A percentile compares a stretch with the other conserved stretches of the same genome.
phyloP scores from a whole-genome alignment of 1,139 yeast species.

The Suhomyces bribrorum region DNA sequence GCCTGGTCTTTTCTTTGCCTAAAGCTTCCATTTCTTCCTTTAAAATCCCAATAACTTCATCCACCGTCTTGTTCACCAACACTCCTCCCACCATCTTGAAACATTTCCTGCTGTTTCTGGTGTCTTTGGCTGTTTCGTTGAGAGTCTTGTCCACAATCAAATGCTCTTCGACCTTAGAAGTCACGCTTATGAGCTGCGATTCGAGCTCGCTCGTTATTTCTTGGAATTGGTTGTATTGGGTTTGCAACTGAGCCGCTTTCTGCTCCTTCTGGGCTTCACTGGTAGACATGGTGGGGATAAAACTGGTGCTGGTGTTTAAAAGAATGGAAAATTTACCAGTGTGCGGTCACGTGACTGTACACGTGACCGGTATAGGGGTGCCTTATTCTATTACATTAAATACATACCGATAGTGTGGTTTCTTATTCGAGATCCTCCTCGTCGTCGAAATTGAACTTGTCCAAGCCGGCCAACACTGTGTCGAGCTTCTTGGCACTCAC shows the following conservation, averaged over 20 bases:
- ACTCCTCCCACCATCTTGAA: constrained; percentile 96
- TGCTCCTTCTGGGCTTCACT: constrained; percentile 31
- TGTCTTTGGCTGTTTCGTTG: constrained; percentile 52
- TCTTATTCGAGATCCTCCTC: constrained; percentile 22
- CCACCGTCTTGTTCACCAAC: constrained; percentile 77
- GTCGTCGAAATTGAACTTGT: constrained; percentile 36
- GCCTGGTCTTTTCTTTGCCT: constrained; percentile 39
- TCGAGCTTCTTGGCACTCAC: constrained; percentile 38
- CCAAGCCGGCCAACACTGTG: constrained; percentile 32
- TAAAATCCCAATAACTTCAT: constrained; percentile 70
- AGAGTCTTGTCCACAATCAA: constrained; percentile 42
- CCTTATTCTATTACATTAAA: neutral
- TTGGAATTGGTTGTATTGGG: constrained; percentile 63
- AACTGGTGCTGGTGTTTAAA: neutral
- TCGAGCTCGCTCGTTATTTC: constrained; percentile 58
- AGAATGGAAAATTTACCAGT: constrained; percentile 1
- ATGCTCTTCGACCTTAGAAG: constrained; percentile 46
- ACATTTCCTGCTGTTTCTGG: constrained; percentile 67
- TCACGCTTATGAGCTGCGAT: constrained; percentile 53
- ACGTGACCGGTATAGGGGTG: too few relatives aligned
- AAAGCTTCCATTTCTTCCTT: constrained; percentile 51
- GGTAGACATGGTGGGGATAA: constrained; percentile 10
- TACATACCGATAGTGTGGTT: constrained; percentile 1
- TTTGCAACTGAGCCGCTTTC: constrained; percentile 54
- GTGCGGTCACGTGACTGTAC: constrained; percentile 1